A percentile compares a stretch with the other conserved stretches of the same genome.
Conservation (phyloP, 2,329 filamentous ascomycete genomes). For the Botrytis paeoniae region DNA sequence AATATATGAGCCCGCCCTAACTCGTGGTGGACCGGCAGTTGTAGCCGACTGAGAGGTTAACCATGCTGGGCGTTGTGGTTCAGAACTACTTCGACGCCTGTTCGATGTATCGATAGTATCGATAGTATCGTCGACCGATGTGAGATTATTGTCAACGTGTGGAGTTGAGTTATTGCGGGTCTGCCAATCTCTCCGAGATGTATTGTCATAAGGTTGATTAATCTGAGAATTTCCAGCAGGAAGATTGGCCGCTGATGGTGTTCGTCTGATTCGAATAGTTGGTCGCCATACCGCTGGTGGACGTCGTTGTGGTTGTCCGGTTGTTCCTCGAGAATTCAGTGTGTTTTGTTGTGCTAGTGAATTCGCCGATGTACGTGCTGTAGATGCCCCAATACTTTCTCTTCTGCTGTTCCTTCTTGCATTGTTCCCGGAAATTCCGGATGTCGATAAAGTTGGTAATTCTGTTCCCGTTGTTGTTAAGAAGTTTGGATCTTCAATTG, state of each 20-base stretch:
- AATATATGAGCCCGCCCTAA: conserved; percentile 16
- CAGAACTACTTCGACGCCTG: conserved; percentile 22
- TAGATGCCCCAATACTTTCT: conserved; percentile 3
- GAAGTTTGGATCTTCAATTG: conserved; percentile 5
- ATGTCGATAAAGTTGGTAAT: conserved; percentile 2
- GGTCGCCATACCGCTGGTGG: conserved; percentile 24
- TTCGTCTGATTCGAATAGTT: conserved; percentile 31
- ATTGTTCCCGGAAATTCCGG: not conserved
- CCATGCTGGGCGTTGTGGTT: conserved; percentile 18
- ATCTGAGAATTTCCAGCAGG: not conserved
- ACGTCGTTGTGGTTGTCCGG: not conserved
- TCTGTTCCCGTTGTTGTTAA: conserved; percentile 10
- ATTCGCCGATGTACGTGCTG: conserved; percentile 6
- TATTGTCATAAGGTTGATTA: conserved; percentile 7
- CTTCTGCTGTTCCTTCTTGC: conserved; percentile 6
- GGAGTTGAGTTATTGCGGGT: conserved; percentile 12
- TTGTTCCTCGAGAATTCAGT: not conserved
- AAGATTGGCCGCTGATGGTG: conserved; percentile 17
- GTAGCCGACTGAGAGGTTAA: not conserved
- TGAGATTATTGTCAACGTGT: conserved; percentile 4
- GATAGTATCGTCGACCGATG: not conserved
- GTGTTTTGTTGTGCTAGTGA: conserved; percentile 8
- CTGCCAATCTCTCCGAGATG: conserved; percentile 1
- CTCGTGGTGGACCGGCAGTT: not conserved
- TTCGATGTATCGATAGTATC: conserved; percentile 10